A percentile compares a stretch with the other conserved stretches of the same genome.
phyloP scores from a whole-genome alignment of 2,329 filamentous ascomycete genomes.

The Macrophomina phaseolina region DNA sequence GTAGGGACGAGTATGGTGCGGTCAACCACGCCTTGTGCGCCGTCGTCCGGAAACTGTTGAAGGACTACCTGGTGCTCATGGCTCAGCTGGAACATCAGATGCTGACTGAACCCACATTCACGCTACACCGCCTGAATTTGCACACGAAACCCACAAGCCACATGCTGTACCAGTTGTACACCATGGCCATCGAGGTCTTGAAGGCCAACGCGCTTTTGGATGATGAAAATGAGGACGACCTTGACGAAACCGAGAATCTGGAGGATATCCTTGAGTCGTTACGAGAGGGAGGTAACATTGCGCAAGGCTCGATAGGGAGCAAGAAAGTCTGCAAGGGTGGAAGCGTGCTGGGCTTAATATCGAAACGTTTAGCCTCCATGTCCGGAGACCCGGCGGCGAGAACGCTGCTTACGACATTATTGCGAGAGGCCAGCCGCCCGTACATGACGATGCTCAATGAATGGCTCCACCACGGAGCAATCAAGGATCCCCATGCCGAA shows the following conservation, averaged over 20 bases:
- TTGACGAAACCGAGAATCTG: slow-evolving; percentile 80
- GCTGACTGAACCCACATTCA: slow-evolving; percentile 86
- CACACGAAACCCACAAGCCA: slow-evolving; percentile 89
- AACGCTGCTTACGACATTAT: slow-evolving; percentile 76
- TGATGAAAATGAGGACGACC: slow-evolving; percentile 68
- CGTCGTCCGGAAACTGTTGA: slow-evolving; percentile 87
- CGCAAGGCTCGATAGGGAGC: slow-evolving; percentile 76
- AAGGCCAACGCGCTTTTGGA: slow-evolving; percentile 88
- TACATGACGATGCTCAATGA: slow-evolving; percentile 99
- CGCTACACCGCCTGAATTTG: slow-evolving; percentile 88
- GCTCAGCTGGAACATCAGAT: slow-evolving; percentile 94
- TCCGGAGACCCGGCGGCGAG: slow-evolving; percentile 91
- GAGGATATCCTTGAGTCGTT: slow-evolving; percentile 93
- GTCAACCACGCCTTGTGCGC: slow-evolving; percentile 97
- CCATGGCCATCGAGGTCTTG: slow-evolving; percentile 76
- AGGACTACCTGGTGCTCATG: slow-evolving; percentile 91
- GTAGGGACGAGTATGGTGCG: slow-evolving; percentile 87
- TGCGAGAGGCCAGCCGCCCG: slow-evolving; percentile 87
- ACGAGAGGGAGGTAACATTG: slow-evolving; percentile 82
- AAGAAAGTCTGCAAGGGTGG: slow-evolving; percentile 98
- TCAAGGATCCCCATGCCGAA: slow-evolving; percentile 91
- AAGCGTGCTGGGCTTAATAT: slow-evolving; percentile 86
- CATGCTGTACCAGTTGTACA: slow-evolving; percentile 89
- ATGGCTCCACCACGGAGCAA: slow-evolving; percentile 95
- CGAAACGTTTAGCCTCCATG: slow-evolving; percentile 83